Percentiles rank a stretch among this genome's conserved stretches.
Evolutionary conservation across 177 flowering plant species (phyloP).

Genomic region (Telopea speciosissima): DNA sequence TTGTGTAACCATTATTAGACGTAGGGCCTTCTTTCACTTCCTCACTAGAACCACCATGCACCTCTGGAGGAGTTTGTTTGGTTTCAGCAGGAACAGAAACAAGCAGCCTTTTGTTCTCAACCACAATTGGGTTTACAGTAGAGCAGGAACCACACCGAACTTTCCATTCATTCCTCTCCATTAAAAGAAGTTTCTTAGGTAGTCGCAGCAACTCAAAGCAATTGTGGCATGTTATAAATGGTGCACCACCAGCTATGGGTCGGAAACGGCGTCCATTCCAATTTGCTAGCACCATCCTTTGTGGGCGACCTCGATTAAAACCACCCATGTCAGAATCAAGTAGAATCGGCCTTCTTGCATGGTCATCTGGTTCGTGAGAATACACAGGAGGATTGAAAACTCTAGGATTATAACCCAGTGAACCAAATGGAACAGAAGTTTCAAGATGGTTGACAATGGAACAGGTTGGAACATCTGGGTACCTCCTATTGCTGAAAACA

Average conservation of each 20-base stretch:
- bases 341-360: conserved; percentile 40
- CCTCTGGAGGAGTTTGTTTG: conserved; percentile 15
- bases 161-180: conserved; percentile 30
- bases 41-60: conserved; percentile 24
- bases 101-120: conserved; percentile 31
- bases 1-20: conserved; percentile 20
- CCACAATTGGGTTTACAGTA: conserved; percentile 25
- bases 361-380: conserved; percentile 27
- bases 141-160: conserved; percentile 74
- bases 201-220: conserved; percentile 66
- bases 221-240: conserved; percentile 55
- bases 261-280: conserved; percentile 24
- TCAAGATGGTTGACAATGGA: conserved; percentile 25
- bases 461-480: conserved; percentile 27
- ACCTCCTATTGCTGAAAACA: conserved; percentile 25
- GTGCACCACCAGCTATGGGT: conserved; percentile 69
- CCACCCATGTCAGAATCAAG: conserved; percentile 32
- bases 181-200: conserved; percentile 27
- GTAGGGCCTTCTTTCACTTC: conserved; percentile 15
- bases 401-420: conserved; percentile 26
- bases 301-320: conserved; percentile 28
- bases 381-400: conserved; percentile 20
- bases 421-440: conserved; percentile 26
- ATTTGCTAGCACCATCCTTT: conserved; percentile 25
- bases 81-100: conserved; percentile 25